Evolutionary conservation across 2,329 filamentous ascomycete species (phyloP).

Genomic region (Diplocarpon mali): DNA sequence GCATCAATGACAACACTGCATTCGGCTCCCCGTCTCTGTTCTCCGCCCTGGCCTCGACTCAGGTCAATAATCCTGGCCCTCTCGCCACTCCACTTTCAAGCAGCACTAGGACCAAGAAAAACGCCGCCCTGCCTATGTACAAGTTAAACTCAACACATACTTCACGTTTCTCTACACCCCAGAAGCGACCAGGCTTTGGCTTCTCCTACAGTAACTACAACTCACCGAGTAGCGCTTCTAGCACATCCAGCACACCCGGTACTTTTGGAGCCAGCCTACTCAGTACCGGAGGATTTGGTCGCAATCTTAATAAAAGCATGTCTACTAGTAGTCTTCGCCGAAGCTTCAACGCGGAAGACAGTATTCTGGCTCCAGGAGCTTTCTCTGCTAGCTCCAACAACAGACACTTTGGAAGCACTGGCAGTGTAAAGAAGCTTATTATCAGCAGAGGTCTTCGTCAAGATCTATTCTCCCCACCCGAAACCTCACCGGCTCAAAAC

Average conservation of each 20-base stretch:
- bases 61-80: conserved; percentile 65
- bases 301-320: conserved; percentile 74
- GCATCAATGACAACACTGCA: conserved; percentile 72
- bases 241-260: conserved; percentile 57
- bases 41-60: conserved; percentile 54
- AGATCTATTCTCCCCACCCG: conserved; percentile 52
- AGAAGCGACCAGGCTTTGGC: conserved; percentile 77
- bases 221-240: conserved; percentile 61
- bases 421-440: conserved; percentile 77
- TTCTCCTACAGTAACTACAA: conserved; percentile 91
- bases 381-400: conserved; percentile 60
- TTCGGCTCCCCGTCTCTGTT: conserved; percentile 87
- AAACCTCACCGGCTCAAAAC: conserved; percentile 28
- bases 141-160: conserved; percentile 75
- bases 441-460: conserved; percentile 82
- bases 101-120: conserved; percentile 59
- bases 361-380: conserved; percentile 73
- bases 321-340: conserved; percentile 79
- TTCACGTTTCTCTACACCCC: conserved; percentile 70
- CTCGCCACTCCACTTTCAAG: conserved; percentile 64
- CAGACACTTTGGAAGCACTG: conserved; percentile 54
- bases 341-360: conserved; percentile 72
- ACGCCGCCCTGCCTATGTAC: conserved; percentile 72
- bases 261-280: conserved; percentile 55
- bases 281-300: conserved; percentile 43